A percentile compares a stretch with the other conserved stretches of the same genome.
These are phyloP conservation scores for Incumbomyces delicatus DNA, from an alignment of 2,329 filamentous ascomycete species.

Conservation along the genomic window DNA sequence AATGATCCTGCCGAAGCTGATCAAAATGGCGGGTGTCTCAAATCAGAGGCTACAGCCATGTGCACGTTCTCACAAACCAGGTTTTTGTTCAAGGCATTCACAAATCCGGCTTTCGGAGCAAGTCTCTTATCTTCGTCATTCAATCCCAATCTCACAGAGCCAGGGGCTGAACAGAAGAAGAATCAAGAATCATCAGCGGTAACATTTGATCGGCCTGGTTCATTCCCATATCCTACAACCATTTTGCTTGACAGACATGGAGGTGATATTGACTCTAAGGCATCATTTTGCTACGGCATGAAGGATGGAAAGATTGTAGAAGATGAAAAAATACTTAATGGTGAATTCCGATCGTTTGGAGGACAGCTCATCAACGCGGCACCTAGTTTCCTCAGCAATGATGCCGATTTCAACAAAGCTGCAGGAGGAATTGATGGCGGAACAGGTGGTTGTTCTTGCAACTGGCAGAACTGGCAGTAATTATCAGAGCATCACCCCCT, in stretches of 20 bases:
- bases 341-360: constrained; percentile 44
- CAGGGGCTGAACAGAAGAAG: constrained; percentile 4
- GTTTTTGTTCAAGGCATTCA: constrained; percentile 55
- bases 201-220: constrained; percentile 43
- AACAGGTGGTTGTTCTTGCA: constrained; percentile 49
- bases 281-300: constrained; percentile 52
- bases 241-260: constrained; percentile 53
- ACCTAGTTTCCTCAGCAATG: constrained; percentile 32
- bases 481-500: no score
- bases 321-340: constrained; percentile 36
- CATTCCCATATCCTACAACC: constrained; percentile 53
- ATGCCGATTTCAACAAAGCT: constrained; percentile 18
- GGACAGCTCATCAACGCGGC: constrained; percentile 44
- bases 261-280: constrained; percentile 43
- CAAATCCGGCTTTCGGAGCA: constrained; percentile 32
- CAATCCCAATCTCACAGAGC: constrained; percentile 10
- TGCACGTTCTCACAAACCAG: constrained; percentile 54
- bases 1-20: constrained; percentile 36
- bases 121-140: constrained; percentile 18
- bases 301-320: constrained; percentile 40
- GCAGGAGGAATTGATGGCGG: constrained; percentile 49
- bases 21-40: constrained; percentile 39
- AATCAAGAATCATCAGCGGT: constrained; percentile 28
- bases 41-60: constrained; percentile 36
- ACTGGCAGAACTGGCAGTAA: constrained; percentile 45